Evolutionary conservation across 495 filamentous ascomycete genomes (phyloP).

Genomic region (Bombardia bombarda): DNA sequence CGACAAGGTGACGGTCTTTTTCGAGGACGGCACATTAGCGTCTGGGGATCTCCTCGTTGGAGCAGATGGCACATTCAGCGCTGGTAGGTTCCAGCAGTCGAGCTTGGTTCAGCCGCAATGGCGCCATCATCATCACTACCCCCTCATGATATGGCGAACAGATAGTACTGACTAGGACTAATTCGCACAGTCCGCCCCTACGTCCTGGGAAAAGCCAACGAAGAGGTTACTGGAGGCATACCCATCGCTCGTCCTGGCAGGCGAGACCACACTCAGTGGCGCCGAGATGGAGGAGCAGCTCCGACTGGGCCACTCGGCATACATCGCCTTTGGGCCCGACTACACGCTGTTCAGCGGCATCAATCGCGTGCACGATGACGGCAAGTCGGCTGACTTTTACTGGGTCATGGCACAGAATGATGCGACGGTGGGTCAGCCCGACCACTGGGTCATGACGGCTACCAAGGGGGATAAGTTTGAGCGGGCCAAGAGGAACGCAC

Average conservation of each 20-base stretch:
- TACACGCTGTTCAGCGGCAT: slow-evolving; percentile 22
- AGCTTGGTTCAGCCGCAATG: too few relatives aligned
- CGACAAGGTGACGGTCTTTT: slow-evolving; percentile 54
- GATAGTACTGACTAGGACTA: too few relatives aligned
- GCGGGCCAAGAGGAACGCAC: slow-evolving; percentile 3
- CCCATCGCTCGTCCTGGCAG: too few relatives aligned
- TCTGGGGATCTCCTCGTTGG: slow-evolving; percentile 38
- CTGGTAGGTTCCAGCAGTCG: slow-evolving; percentile 14
- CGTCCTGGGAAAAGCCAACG: slow-evolving; percentile 18
- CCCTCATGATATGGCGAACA: background rate
- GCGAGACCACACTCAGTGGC: slow-evolving; percentile 15
- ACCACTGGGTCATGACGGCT: slow-evolving; percentile 19
- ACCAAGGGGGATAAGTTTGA: slow-evolving; percentile 11
- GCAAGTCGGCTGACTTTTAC: slow-evolving; percentile 18
- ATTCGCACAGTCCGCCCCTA: slow-evolving; percentile 21
- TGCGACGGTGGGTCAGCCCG: slow-evolving; percentile 4
- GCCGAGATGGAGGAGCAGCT: slow-evolving; percentile 21
- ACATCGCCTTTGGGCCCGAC: slow-evolving; percentile 1
- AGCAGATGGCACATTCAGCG: slow-evolving; percentile 37
- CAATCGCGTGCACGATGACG: slow-evolving; percentile 10
- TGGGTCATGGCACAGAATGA: slow-evolving; percentile 15
- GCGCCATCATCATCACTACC: background rate
- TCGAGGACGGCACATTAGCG: slow-evolving; percentile 58
- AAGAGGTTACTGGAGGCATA: too few relatives aligned
- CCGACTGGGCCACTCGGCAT: slow-evolving; percentile 19